phyloP scores from a whole-genome alignment of 345 rosid species.

The Physaria fendleri region DNA sequence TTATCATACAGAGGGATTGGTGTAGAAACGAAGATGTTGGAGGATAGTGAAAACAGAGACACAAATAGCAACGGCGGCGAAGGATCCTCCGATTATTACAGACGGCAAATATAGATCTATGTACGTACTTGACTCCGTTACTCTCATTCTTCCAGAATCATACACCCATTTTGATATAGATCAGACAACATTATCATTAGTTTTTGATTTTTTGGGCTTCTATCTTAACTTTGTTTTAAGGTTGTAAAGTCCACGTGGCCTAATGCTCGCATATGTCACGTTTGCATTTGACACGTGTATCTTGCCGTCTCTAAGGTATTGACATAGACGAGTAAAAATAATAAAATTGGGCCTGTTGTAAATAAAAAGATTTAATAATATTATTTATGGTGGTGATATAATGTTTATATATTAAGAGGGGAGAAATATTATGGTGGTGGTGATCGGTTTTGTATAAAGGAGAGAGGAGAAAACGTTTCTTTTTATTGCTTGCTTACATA shows the following conservation, averaged over 20 bases:
- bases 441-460: too few relatives aligned
- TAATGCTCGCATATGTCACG: background rate
- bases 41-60: conserved; percentile 51
- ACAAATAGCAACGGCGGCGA: conserved; percentile 45
- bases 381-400: too few relatives aligned
- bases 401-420: too few relatives aligned
- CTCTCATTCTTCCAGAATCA: background rate
- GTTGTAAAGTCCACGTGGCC: conserved; percentile 8
- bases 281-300: background rate
- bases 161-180: conserved; percentile 6
- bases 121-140: conserved; percentile 25
- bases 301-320: background rate
- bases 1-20: conserved; percentile 60
- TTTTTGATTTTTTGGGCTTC: background rate
- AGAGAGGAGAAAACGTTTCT: too few relatives aligned
- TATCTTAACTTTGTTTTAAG: background rate
- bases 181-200: conserved; percentile 7
- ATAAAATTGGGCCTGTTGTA: background rate
- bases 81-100: conserved; percentile 54
- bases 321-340: background rate
- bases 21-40: conserved; percentile 76
- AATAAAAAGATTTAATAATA: too few relatives aligned
- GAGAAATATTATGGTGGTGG: too few relatives aligned
- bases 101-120: conserved; percentile 50
- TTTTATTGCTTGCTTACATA: too few relatives aligned